Base-by-base conservation (phyloP, 2,329 filamentous ascomycete genomes). In the Proliferodiscus dingleyae region DNA sequence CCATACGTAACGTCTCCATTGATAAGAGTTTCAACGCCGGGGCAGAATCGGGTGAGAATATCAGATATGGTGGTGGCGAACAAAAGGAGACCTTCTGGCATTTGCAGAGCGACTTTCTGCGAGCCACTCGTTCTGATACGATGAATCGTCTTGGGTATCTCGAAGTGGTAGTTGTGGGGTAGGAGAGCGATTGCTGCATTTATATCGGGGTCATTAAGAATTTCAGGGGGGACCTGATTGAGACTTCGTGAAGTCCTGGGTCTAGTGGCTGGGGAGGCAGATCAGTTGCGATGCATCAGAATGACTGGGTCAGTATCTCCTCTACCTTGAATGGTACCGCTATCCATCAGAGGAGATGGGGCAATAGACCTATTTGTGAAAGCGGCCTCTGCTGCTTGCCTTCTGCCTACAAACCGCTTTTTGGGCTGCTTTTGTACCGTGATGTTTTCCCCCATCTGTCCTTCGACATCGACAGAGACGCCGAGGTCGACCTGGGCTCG, bases 1-100 rank as follows among this genome's bases (percentile, higher is more conserved):
- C 93, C 93, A 65, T 98, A 98, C 1, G 93, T 98, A 34, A 98
- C 93, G 64, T 98, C 93, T 50, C 93, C 93, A 93, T 98, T 98
- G 66, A 98, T 98, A 43, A 97, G 74, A 2, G 91, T 97, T 64
- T 94, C 88, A 32, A 86, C 85, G 1, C 87, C 89, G 0, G 89
- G 85, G 62, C 93, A 98, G 71, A 98, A 98, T 63, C 90, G 86
- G 1, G 87, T 88, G 38, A 98, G 73, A 59, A 98, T 97, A 64
- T 98, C 93, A 3, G 93, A 95, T 56, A 98, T 91, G 28, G 93
- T 98, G 21, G 93, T 97, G 18, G 93, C 93, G 64, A 98, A 98
- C 46, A 98, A 74, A 22, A 98, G 78, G 2, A 98, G 77, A 1
- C 93, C 93, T 67, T 98, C 94, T 4, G 93, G 93, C 74, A 98